These are phyloP conservation scores for Epichloe festucae DNA, from an alignment of 2,329 filamentous ascomycete species.

Conservation along the genomic window DNA sequence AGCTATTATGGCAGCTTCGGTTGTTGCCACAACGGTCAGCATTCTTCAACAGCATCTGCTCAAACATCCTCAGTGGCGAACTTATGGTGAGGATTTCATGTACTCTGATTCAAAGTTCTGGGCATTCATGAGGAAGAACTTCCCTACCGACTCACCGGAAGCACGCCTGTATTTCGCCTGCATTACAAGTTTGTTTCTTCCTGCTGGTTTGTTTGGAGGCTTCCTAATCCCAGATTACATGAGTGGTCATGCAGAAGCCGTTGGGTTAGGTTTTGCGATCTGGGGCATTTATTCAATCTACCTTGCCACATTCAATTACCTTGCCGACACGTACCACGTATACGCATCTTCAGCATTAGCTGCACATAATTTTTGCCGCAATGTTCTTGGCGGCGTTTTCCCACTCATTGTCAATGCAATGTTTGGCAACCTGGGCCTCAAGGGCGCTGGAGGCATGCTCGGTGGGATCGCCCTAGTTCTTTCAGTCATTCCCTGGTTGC, in stretches of 20 bases:
- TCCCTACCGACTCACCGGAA: constrained; percentile 51
- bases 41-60: constrained; percentile 62
- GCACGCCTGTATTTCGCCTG: constrained; percentile 74
- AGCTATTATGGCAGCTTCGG: constrained; percentile 54
- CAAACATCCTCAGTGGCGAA: constrained; percentile 25
- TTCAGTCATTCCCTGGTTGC: constrained; percentile 31
- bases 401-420: constrained; percentile 63
- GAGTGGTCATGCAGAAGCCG: constrained; percentile 17
- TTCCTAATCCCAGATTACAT: constrained; percentile 17
- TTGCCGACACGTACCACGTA: constrained; percentile 75
- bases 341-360: constrained; percentile 80
- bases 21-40: constrained; percentile 54
- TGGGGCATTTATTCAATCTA: constrained; percentile 83
- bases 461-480: constrained; percentile 58
- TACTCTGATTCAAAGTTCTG: constrained; percentile 25
- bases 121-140: constrained; percentile 30
- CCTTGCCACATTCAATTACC: constrained; percentile 82
- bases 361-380: constrained; percentile 70
- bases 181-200: constrained; percentile 60
- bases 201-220: constrained; percentile 55
- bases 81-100: constrained; percentile 9
- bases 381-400: constrained; percentile 69
- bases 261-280: constrained; percentile 61
- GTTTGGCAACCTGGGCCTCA: constrained; percentile 60
- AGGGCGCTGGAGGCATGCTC: constrained; percentile 58